These are phyloP conservation scores for Aureobasidium pullulans DNA, from an alignment of 2,329 filamentous ascomycete species.

Conservation along the genomic window DNA sequence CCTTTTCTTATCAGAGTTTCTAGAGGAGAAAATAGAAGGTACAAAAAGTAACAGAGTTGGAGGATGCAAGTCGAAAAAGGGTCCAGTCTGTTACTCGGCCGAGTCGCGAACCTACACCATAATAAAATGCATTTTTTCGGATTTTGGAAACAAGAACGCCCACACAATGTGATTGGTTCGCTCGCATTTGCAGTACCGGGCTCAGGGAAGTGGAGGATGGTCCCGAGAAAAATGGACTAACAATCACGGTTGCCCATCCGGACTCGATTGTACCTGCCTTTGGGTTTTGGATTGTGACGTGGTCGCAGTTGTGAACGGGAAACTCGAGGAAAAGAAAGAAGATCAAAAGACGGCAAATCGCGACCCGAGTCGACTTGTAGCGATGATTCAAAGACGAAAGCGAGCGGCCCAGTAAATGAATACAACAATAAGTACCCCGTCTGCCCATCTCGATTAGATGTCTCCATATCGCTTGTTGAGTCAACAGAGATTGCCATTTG, in stretches of 20 bases:
- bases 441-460: too few relatives aligned
- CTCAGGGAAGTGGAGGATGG: too few relatives aligned
- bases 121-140: too few relatives aligned
- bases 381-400: too few relatives aligned
- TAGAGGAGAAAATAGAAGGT: too few relatives aligned
- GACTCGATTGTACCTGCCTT: background rate
- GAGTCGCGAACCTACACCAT: background rate
- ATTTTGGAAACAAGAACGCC: background rate
- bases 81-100: background rate
- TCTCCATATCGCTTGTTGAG: too few relatives aligned
- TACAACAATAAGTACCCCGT: too few relatives aligned
- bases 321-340: background rate
- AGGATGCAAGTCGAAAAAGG: background rate
- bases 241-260: background rate
- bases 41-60: background rate
- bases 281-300: background rate
- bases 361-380: too few relatives aligned
- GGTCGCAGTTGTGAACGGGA: background rate
- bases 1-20: background rate
- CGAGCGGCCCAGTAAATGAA: too few relatives aligned
- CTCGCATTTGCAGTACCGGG: background rate
- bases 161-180: background rate
- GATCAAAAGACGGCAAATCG: background rate
- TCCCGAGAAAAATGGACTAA: too few relatives aligned
- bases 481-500: too few relatives aligned